phyloP scores from a whole-genome alignment of 1,284 basidiomycete species.

The Fomes fomentarius region DNA sequence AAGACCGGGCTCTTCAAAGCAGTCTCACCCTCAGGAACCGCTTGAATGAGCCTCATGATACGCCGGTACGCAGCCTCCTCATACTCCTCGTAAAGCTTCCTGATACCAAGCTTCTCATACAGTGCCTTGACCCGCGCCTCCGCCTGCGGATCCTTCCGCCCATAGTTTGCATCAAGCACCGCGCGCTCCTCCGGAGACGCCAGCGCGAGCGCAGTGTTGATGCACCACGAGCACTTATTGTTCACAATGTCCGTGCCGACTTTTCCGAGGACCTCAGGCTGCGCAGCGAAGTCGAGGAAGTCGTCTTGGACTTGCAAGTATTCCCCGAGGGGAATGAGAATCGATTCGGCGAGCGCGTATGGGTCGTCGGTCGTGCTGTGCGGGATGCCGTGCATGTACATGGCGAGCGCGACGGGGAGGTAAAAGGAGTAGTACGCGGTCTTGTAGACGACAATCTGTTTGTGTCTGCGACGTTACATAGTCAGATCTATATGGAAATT shows the following conservation, averaged over 20 bases:
- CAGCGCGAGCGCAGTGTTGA: conserved; percentile 84
- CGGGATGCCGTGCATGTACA: conserved; percentile 80
- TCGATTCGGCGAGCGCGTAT: conserved; percentile 81
- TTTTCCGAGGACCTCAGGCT: conserved; percentile 94
- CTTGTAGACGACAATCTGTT: conserved; percentile 96
- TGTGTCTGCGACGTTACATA: conserved; percentile 63
- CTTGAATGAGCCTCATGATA: conserved; percentile 69
- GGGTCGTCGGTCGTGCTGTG: conserved; percentile 49
- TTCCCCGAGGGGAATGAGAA: conserved; percentile 93
- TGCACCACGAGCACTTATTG: conserved; percentile 98
- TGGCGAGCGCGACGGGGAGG: conserved; percentile 94
- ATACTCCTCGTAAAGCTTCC: conserved; percentile 73
- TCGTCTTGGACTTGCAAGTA: conserved; percentile 99
- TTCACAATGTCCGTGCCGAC: conserved; percentile 98
- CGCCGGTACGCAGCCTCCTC: conserved; percentile 77
- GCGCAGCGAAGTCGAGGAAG: conserved; percentile 92
- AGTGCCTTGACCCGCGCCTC: conserved; percentile 78
- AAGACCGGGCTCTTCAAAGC: conserved; percentile 87
- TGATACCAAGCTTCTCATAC: conserved; percentile 75
- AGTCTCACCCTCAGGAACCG: conserved; percentile 66
- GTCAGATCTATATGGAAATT: not conserved
- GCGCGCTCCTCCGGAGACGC: conserved; percentile 58
- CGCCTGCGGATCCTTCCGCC: conserved; percentile 72
- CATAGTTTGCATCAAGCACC: conserved; percentile 83
- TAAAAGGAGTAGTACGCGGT: conserved; percentile 99